These are phyloP conservation scores for Diutina ranongensis DNA, from an alignment of 1,139 yeast species.

Conservation along the genomic window DNA sequence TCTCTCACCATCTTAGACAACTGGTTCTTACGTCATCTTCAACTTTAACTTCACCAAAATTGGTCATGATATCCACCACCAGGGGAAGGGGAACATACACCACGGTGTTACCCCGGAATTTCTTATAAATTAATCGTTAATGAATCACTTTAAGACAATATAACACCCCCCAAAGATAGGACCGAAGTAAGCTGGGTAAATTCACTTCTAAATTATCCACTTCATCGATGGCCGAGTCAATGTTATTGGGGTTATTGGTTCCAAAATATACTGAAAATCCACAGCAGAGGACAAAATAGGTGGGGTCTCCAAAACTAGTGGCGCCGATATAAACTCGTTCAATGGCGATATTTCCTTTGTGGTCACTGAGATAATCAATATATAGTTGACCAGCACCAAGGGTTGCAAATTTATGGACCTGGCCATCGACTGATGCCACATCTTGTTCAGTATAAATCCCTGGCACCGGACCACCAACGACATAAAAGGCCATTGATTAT, in stretches of 20 bases:
- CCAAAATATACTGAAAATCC: conserved; percentile 2
- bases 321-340: conserved; percentile 3
- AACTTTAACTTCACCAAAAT: no score
- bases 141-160: conserved; percentile 2
- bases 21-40: no score
- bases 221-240: background rate
- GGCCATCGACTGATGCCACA: background rate
- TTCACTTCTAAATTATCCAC: background rate
- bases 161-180: conserved; percentile 1
- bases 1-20: no score
- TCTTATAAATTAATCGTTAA: background rate
- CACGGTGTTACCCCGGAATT: conserved; percentile 1
- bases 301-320: background rate
- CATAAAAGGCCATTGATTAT: conserved; percentile 3
- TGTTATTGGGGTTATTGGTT: conserved; percentile 2
- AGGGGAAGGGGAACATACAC: conserved; percentile 1
- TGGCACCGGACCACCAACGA: background rate
- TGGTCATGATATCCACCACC: conserved; percentile 2
- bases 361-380: conserved; percentile 1
- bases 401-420: background rate
- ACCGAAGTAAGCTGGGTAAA: background rate
- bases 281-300: conserved; percentile 3
- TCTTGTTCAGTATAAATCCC: conserved; percentile 1
- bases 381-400: conserved; percentile 4
- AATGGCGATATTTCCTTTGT: conserved; percentile 1